These are phyloP conservation scores for Meyerozyma sp. DNA, from an alignment of 1,139 yeast genomes.

Conservation along the genomic window DNA sequence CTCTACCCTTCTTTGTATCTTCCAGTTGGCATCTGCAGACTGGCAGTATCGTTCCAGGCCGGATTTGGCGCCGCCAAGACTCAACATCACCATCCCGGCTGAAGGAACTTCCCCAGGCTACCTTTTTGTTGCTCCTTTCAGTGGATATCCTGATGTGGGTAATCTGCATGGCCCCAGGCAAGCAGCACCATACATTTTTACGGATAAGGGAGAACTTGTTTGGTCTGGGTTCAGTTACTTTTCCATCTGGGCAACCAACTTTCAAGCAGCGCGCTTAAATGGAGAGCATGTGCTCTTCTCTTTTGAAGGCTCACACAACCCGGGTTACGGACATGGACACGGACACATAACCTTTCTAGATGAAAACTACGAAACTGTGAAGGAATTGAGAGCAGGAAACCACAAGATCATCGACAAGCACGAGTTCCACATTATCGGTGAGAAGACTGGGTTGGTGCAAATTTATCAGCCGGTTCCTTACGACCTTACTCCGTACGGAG, in stretches of 20 bases:
- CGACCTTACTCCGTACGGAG: conserved; percentile 22
- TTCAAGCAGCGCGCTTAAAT: conserved; percentile 22
- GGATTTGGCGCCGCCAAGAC: conserved; percentile 26
- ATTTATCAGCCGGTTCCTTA: conserved; percentile 25
- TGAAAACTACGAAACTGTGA: conserved; percentile 20
- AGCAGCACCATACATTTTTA: conserved; percentile 28
- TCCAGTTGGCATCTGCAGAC: conserved; percentile 12
- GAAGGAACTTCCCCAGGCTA: conserved; percentile 20
- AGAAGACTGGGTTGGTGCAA: conserved; percentile 23
- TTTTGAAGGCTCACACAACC: conserved; percentile 29
- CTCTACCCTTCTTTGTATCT: background rate
- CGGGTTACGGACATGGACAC: conserved; percentile 30
- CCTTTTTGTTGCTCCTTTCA: conserved; percentile 27
- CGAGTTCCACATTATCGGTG: conserved; percentile 26
- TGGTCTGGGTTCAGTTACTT: conserved; percentile 29
- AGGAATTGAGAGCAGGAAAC: conserved; percentile 26
- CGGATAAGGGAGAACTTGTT: conserved; percentile 25
- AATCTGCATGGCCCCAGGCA: conserved; percentile 19
- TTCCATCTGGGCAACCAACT: conserved; percentile 28
- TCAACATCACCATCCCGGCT: conserved; percentile 25
- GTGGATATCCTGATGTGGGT: conserved; percentile 18
- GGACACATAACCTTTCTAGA: conserved; percentile 29
- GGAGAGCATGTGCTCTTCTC: conserved; percentile 23
- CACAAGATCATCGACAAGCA: conserved; percentile 27
- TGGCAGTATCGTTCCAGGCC: conserved; percentile 28